Conservation (phyloP, 2,329 filamentous ascomycete species). For the Pestalotiopsis sp. region DNA sequence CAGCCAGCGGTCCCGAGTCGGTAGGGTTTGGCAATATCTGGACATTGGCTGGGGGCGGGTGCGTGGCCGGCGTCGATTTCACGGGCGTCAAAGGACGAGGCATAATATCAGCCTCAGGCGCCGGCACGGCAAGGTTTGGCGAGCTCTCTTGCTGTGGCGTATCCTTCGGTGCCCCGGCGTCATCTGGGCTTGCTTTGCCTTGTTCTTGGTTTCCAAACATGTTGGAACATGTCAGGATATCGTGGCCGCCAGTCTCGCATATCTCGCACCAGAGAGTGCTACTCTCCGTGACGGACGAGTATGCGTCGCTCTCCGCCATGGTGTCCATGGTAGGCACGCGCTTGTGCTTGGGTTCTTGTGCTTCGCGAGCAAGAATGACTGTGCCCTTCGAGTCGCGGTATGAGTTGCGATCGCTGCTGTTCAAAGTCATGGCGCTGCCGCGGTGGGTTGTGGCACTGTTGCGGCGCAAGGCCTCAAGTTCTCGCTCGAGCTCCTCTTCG, state of each 20-base stretch:
- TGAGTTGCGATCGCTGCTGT: slow-evolving; percentile 58
- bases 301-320: slow-evolving; percentile 71
- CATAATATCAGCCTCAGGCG: slow-evolving; percentile 44
- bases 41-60: slow-evolving; percentile 40
- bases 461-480: slow-evolving; percentile 69
- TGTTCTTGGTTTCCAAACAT: slow-evolving; percentile 66
- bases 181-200: slow-evolving; percentile 18
- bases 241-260: slow-evolving; percentile 88
- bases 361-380: slow-evolving; percentile 58
- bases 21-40: slow-evolving; percentile 62
- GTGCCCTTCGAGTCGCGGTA: slow-evolving; percentile 69
- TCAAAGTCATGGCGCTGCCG: slow-evolving; percentile 51
- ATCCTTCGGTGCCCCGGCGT: slow-evolving; percentile 35
- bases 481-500: slow-evolving; percentile 85
- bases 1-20: slow-evolving; percentile 71
- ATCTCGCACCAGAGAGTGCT: slow-evolving; percentile 90
- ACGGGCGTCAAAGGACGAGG: slow-evolving; percentile 59
- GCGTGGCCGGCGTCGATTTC: slow-evolving; percentile 45
- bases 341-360: slow-evolving; percentile 49
- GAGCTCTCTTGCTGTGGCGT: slow-evolving; percentile 37
- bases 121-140: slow-evolving; percentile 41
- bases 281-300: slow-evolving; percentile 72
- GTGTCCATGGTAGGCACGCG: slow-evolving; percentile 63
- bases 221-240: slow-evolving; percentile 91
- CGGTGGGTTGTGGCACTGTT: slow-evolving; percentile 47